Conservation (phyloP, 148 eudicot species). For the Polygonum maritimum region DNA sequence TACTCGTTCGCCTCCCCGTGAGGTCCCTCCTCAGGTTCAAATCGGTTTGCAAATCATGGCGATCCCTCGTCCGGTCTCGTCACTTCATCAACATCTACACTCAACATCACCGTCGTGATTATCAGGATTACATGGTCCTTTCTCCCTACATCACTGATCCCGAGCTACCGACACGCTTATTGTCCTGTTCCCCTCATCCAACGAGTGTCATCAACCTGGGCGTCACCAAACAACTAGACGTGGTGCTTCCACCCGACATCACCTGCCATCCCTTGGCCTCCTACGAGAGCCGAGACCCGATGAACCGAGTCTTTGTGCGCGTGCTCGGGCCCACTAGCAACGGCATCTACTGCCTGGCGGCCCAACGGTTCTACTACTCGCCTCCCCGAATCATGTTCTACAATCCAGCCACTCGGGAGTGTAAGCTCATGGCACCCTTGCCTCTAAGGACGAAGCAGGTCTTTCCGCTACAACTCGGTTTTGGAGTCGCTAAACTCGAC, state of each 20-base stretch:
- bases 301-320: background rate
- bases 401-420: background rate
- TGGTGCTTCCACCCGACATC: no score
- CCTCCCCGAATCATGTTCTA: background rate
- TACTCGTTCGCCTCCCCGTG: background rate
- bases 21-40: background rate
- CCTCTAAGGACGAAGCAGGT: background rate
- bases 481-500: background rate
- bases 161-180: no score
- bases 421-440: background rate
- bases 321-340: background rate
- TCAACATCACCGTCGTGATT: background rate
- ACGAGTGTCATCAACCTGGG: no score
- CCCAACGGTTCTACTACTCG: background rate
- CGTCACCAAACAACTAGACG: no score
- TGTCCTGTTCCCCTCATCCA: no score
- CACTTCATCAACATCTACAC: background rate
- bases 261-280: no score
- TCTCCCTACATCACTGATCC: background rate
- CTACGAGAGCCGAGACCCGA: background rate
- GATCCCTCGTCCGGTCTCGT: background rate
- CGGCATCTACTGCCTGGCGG: background rate
- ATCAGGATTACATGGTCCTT: background rate
- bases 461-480: background rate
- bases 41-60: background rate